Conservation (phyloP, 768 basidiomycete genomes). For the Psilocybe subaeruginosa region DNA sequence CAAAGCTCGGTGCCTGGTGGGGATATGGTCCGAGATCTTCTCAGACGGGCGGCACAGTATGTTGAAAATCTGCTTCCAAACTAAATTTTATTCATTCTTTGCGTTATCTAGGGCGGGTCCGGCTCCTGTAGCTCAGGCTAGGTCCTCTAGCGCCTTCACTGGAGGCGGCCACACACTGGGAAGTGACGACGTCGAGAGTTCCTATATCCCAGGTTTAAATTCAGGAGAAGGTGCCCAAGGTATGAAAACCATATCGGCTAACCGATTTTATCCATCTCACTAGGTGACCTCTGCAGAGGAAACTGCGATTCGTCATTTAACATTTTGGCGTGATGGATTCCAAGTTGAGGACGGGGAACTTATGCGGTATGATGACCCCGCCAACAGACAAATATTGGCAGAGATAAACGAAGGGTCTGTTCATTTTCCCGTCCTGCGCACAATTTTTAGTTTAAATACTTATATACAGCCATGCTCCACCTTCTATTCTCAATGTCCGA, state of each 20-base stretch:
- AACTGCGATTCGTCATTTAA: constrained; percentile 71
- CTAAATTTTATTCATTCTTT: neutral
- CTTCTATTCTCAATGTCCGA: constrained; percentile 70
- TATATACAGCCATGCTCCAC: constrained; percentile 70
- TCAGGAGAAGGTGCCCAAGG: constrained; percentile 32
- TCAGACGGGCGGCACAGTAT: constrained; percentile 83
- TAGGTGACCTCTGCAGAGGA: constrained; percentile 37
- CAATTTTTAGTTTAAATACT: neutral
- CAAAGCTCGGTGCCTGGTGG: constrained; percentile 52
- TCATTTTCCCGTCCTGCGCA: neutral
- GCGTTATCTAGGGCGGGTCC: constrained; percentile 24
- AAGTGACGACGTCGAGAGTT: constrained; percentile 84
- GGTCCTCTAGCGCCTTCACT: constrained; percentile 45
- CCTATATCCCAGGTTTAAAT: constrained; percentile 75
- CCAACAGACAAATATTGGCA: constrained; percentile 64
- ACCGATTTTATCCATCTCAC: neutral
- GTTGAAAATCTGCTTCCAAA: constrained; percentile 25
- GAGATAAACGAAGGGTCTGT: constrained; percentile 81
- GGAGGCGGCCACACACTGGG: constrained; percentile 87
- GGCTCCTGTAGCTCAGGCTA: constrained; percentile 19
- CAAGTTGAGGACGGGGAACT: constrained; percentile 88
- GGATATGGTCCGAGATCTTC: constrained; percentile 66
- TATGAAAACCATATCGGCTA: constrained; percentile 10
- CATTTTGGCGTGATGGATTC: constrained; percentile 95
- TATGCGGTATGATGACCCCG: constrained; percentile 81